Conservation (phyloP, 164 flowering plant genomes). For the Vitis cinerea region DNA sequence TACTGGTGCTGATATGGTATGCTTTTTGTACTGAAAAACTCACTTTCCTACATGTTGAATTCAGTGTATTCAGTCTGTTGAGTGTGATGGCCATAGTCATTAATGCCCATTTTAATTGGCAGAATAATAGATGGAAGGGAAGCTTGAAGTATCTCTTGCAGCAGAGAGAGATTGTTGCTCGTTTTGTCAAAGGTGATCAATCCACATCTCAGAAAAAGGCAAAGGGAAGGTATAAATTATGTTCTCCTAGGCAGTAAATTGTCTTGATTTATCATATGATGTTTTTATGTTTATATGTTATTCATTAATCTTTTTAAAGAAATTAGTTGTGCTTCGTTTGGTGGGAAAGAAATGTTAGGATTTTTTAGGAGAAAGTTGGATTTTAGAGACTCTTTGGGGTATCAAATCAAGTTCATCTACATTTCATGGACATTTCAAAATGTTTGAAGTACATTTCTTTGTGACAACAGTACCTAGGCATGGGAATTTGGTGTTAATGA, state of each 20-base stretch:
- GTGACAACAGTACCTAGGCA: too few relatives aligned
- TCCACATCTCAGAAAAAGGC: constrained; percentile 66
- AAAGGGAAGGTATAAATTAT: constrained; percentile 67
- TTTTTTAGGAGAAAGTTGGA: too few relatives aligned
- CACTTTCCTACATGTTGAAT: neutral
- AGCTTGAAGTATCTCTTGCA: constrained; percentile 88
- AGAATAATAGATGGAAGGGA: constrained; percentile 93
- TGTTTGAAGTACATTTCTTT: too few relatives aligned
- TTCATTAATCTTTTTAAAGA: too few relatives aligned
- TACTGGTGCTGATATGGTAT: constrained; percentile 92
- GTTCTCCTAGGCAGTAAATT: neutral
- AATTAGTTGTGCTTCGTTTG: too few relatives aligned
- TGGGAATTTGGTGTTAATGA: too few relatives aligned
- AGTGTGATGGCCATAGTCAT: neutral
- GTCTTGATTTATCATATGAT: too few relatives aligned
- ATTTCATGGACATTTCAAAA: too few relatives aligned
- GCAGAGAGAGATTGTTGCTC: constrained; percentile 94
- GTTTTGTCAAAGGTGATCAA: constrained; percentile 86
- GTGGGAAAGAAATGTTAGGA: too few relatives aligned
- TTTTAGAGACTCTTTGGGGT: too few relatives aligned
- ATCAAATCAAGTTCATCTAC: too few relatives aligned
- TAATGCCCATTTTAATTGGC: constrained; percentile 10
- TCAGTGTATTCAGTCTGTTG: neutral
- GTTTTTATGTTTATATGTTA: too few relatives aligned
- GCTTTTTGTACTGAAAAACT: neutral